These are phyloP conservation scores for Naganishia vaughanmartiniae DNA, from an alignment of 768 basidiomycete genomes.

Conservation along the genomic window DNA sequence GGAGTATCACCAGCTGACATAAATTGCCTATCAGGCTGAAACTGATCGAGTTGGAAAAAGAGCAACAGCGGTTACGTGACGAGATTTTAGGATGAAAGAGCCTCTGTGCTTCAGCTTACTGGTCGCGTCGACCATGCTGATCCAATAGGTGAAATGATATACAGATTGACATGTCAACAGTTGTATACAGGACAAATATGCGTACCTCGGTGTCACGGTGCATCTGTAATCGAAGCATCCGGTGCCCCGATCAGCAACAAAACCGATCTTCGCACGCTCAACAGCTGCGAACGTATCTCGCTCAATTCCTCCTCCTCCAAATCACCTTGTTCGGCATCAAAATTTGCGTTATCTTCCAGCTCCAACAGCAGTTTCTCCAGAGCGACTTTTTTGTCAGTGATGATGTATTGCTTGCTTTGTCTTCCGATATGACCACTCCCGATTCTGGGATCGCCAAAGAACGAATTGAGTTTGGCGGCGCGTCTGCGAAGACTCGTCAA, in stretches of 20 bases:
- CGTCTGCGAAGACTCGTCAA: constrained; percentile 8
- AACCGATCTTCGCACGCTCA: not conserved
- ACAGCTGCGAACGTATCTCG: constrained; percentile 7
- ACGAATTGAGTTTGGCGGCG: constrained; percentile 6
- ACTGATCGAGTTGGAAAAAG: constrained; percentile 78
- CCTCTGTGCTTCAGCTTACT: not conserved
- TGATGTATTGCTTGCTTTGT: not conserved
- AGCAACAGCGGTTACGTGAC: constrained; percentile 68
- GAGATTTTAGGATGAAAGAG: constrained; percentile 40
- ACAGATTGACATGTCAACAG: not conserved
- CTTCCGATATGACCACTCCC: constrained; percentile 1
- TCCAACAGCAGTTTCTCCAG: constrained; percentile 13
- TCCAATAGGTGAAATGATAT: not conserved
- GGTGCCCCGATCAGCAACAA: not conserved
- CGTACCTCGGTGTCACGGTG: not conserved
- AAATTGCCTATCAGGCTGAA: constrained; percentile 47
- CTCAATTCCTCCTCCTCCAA: constrained; percentile 4
- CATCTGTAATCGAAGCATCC: constrained; percentile 2
- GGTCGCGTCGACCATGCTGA: not conserved
- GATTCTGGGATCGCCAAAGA: constrained; percentile 17
- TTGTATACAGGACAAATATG: not conserved
- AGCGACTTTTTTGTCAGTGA: constrained; percentile 6
- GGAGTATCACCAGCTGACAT: constrained; percentile 19
- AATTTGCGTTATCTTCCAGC: constrained; percentile 4
- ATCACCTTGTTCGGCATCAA: not conserved